Evolutionary conservation across 1,139 yeast species (phyloP), one percentile per base, ranked within the genome.

Genomic region (Suhomyces yuchorum): DNA sequence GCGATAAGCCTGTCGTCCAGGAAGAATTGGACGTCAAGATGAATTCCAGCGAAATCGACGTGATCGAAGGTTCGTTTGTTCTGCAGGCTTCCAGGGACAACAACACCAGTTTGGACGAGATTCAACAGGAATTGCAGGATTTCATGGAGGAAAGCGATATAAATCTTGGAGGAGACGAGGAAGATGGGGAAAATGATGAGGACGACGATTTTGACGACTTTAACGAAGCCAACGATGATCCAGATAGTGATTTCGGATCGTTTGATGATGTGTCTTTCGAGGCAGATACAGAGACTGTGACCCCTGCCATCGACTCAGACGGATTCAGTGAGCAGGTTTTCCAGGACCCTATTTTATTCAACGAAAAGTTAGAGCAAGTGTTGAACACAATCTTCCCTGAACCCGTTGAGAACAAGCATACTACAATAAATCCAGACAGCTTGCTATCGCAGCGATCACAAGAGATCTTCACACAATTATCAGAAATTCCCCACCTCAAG

Each of bases 231-330:
- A 57, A 50, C 17, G 59, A 51, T 5, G 60, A 49, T 7, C 60
- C 49, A 14, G 62, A 59, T 39, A 58, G 58, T 41, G 63, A 61
- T 44, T 62, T 61, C 26, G 67, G 66, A 6, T 61, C 62, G 8
- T 64, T 77, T 57, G 78, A 77, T 45, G 75, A 74, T 48, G 77
- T 74, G 0, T 70, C 77, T 0, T 65, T 71, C 40, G 73, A 70
- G 14, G 70, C 65, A n/a, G 44, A 47, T 14, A 41, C 30, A 20
- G n/a, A 11, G 4, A 14, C 39, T 14, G 15, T 26, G 12, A 37
- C 33, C 4, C 43, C 43, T 3, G 12, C 43, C n/a, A 23, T 15
- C 8, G 37, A 33, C 9, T 4, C 30, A 4, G 37, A 42, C 6
- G 48, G 40, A 2, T 28, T 39, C 48, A 37, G 26, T 17, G 46